Conservation (phyloP, 2,329 filamentous ascomycete species). For the Fusarium coicis region DNA sequence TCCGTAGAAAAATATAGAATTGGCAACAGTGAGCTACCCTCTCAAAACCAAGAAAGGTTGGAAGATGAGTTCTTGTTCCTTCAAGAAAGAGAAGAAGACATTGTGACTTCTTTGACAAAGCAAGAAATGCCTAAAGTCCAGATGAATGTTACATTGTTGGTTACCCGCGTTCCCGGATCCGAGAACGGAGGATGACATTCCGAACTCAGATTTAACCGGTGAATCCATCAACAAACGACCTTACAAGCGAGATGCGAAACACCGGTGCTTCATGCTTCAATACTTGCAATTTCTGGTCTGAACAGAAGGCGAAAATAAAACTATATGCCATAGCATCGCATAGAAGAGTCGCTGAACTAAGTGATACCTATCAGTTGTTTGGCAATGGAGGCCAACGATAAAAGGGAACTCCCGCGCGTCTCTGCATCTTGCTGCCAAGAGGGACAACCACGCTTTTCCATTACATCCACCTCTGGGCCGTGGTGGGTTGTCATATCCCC, state of each 20-base stretch:
- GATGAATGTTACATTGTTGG: not conserved
- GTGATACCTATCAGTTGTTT: accelerated
- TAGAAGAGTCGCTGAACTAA: accelerated
- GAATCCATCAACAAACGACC: not conserved
- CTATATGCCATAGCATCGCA: accelerated
- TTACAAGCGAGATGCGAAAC: not conserved
- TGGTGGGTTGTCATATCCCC: not conserved
- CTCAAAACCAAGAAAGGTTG: accelerated
- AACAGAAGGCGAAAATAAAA: accelerated
- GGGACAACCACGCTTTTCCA: accelerated
- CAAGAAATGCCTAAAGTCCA: not conserved
- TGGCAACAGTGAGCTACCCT: accelerated
- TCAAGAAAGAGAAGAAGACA: accelerated
- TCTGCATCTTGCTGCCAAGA: accelerated
- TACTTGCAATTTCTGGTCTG: accelerated
- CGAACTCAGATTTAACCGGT: not conserved
- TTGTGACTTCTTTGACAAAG: not conserved
- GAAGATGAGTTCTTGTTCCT: not conserved
- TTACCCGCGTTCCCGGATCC: not conserved
- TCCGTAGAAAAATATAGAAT: not conserved
- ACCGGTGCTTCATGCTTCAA: accelerated
- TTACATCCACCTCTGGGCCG: accelerated
- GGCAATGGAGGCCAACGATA: accelerated
- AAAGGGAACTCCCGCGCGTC: accelerated
- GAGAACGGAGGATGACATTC: not conserved